Conservation (phyloP, 257 asterid species). For the Haberlea rhodopensis region DNA sequence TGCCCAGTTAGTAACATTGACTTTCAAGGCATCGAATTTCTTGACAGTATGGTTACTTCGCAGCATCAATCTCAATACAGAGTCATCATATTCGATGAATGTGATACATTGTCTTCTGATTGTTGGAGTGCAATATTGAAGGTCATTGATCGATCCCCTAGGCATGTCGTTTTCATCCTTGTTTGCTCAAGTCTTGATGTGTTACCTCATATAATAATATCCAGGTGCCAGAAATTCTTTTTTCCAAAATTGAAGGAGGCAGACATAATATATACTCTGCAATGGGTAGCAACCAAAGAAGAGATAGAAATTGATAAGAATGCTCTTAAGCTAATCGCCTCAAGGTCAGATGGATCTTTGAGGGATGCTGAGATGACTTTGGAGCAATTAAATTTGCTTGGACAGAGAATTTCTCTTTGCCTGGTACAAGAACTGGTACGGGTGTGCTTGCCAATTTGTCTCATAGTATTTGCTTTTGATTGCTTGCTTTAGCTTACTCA, state of each 20-base stretch:
- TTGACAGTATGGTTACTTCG: slow-evolving; percentile 44
- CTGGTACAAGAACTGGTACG: slow-evolving; percentile 73
- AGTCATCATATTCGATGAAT: slow-evolving; percentile 75
- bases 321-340: slow-evolving; percentile 84
- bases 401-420: slow-evolving; percentile 69
- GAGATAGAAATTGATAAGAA: slow-evolving; percentile 69
- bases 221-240: slow-evolving; percentile 88
- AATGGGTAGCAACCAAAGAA: slow-evolving; percentile 75
- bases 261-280: slow-evolving; percentile 69
- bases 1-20: slow-evolving; percentile 67
- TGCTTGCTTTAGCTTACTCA: not conserved
- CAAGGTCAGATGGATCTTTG: slow-evolving; percentile 83
- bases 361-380: slow-evolving; percentile 97
- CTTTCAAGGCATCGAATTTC: slow-evolving; percentile 51
- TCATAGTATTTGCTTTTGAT: too few species aligned
- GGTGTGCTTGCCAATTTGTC: not conserved
- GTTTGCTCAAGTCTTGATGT: slow-evolving; percentile 76
- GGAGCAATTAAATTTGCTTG: slow-evolving; percentile 81
- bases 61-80: slow-evolving; percentile 52
- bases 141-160: slow-evolving; percentile 72
- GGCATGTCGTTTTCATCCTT: slow-evolving; percentile 67
- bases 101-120: slow-evolving; percentile 61
- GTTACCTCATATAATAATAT: slow-evolving; percentile 74
- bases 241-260: slow-evolving; percentile 86
- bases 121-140: slow-evolving; percentile 74